Evolutionary conservation across 129 eudicot species (phyloP).

Genomic region (Escallonia herrerae): DNA sequence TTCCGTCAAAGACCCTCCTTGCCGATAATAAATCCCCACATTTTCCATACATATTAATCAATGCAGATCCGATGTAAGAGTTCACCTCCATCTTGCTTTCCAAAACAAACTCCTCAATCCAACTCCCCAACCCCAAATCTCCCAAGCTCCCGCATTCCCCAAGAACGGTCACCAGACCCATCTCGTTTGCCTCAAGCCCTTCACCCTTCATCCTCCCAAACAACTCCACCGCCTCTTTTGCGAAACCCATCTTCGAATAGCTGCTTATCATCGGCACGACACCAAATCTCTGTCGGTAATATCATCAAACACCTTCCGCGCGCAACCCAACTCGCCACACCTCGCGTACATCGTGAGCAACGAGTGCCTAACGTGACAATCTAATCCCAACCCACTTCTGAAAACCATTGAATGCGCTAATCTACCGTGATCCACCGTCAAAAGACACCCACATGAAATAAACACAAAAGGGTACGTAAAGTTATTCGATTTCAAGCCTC

Average conservation of each 20-base stretch:
- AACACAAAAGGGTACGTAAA: constrained; percentile 79
- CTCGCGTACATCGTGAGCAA: constrained; percentile 65
- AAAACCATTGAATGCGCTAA: constrained; percentile 47
- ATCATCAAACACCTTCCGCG: constrained; percentile 74
- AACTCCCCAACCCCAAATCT: constrained; percentile 49
- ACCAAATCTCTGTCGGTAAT: constrained; percentile 60
- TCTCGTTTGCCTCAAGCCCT: constrained; percentile 58
- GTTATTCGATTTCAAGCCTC: constrained; percentile 54
- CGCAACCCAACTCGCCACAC: constrained; percentile 42
- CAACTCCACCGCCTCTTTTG: constrained; percentile 50
- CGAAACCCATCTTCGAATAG: constrained; percentile 52
- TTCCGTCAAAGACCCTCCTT: constrained; percentile 46
- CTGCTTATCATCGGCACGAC: constrained; percentile 78
- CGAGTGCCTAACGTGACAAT: constrained; percentile 61
- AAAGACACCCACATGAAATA: constrained; percentile 50
- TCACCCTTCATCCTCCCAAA: constrained; percentile 54
- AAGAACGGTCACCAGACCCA: constrained; percentile 72
- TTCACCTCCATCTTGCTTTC: constrained; percentile 37
- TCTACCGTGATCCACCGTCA: constrained; percentile 36
- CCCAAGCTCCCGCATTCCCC: constrained; percentile 80
- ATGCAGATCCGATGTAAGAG: constrained; percentile 58
- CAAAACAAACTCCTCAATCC: constrained; percentile 50
- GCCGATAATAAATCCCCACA: constrained; percentile 76
- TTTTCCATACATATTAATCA: constrained; percentile 76
- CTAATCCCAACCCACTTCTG: constrained; percentile 55